Evolutionary conservation across 2,329 filamentous ascomycete genomes (phyloP).

Genomic region (Pseudonectria buxi): DNA sequence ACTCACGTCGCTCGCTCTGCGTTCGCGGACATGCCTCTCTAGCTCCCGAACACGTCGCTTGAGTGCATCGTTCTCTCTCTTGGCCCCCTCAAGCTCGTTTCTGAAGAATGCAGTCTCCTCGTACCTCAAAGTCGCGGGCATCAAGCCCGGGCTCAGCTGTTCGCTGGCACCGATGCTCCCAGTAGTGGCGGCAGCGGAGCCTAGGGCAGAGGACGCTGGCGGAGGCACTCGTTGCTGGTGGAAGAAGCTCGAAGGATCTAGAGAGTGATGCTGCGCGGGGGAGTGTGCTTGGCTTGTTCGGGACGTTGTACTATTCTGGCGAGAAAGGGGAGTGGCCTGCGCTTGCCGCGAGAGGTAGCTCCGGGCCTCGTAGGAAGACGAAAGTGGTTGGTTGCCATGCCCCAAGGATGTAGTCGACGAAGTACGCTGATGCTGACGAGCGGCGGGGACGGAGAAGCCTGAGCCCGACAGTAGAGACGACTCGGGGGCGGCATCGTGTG

Average conservation of each 20-base stretch:
- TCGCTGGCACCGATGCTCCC: conserved; percentile 29
- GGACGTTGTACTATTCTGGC: conserved; percentile 51
- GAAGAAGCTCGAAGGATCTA: conserved; percentile 39
- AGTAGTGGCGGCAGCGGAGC: conserved; percentile 35
- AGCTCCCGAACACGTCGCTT: conserved; percentile 57
- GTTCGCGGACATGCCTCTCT: conserved; percentile 47
- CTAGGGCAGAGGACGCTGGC: conserved; percentile 26
- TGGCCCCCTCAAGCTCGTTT: conserved; percentile 53
- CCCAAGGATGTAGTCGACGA: conserved; percentile 51
- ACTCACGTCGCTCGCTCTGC: conserved; percentile 40
- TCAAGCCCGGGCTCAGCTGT: conserved; percentile 45
- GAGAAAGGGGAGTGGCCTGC: conserved; percentile 38
- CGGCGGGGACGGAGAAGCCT: conserved; percentile 50
- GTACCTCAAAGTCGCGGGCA: conserved; percentile 52
- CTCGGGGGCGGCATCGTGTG: conserved; percentile 41
- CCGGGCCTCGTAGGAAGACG: conserved; percentile 31
- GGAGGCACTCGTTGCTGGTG: conserved; percentile 39
- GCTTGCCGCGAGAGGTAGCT: conserved; percentile 41
- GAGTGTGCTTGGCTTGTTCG: conserved; percentile 46
- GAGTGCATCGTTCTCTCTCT: conserved; percentile 57
- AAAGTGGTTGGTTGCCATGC: conserved; percentile 31
- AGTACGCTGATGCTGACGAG: conserved; percentile 51
- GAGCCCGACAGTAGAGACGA: conserved; percentile 50
- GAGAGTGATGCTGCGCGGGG: conserved; percentile 38
- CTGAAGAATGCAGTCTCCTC: conserved; percentile 57